phyloP scores from a whole-genome alignment of 352 stramenopile genomes.

The Globisporangium megalacanthum region DNA sequence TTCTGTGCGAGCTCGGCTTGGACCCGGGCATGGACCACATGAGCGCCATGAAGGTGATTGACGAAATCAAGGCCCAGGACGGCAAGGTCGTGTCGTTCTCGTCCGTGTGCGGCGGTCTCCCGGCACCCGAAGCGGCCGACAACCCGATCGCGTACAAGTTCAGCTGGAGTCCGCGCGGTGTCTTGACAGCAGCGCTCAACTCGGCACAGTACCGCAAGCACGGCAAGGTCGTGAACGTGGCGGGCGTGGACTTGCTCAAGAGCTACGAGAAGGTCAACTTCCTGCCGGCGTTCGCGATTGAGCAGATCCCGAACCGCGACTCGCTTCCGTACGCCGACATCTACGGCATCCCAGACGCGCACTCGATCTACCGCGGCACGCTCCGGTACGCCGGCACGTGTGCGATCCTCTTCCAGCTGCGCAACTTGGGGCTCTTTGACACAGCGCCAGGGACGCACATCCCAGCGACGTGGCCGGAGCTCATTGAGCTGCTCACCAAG shows the following conservation, averaged over 20 bases:
- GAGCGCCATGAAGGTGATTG: slow-evolving; percentile 96
- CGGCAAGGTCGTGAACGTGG: slow-evolving; percentile 77
- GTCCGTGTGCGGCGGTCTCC: slow-evolving; percentile 93
- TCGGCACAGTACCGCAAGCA: slow-evolving; percentile 86
- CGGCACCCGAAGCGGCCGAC: slow-evolving; percentile 91
- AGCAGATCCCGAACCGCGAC: slow-evolving; percentile 95
- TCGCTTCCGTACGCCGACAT: slow-evolving; percentile 91
- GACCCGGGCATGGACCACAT: slow-evolving; percentile 97
- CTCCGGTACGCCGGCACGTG: slow-evolving; percentile 93
- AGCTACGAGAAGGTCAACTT: slow-evolving; percentile 83
- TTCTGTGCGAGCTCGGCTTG: slow-evolving; percentile 94
- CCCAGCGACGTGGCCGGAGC: slow-evolving; percentile 72
- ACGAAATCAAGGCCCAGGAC: slow-evolving; percentile 89
- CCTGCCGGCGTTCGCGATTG: slow-evolving; percentile 89
- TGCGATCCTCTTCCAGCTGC: slow-evolving; percentile 86
- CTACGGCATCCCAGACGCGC: slow-evolving; percentile 91
- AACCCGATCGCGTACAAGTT: slow-evolving; percentile 98
- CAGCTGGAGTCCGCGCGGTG: slow-evolving; percentile 94
- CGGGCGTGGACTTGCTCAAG: slow-evolving; percentile 83
- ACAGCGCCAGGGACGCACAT: slow-evolving; percentile 41
- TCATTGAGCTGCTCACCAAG: slow-evolving; percentile 57
- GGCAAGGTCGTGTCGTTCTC: slow-evolving; percentile 90
- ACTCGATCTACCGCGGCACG: slow-evolving; percentile 92
- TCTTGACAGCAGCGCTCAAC: slow-evolving; percentile 92
- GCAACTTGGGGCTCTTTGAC: slow-evolving; percentile 89